phyloP scores from a whole-genome alignment of 805 yeast species.

The Candida glaebosa region DNA sequence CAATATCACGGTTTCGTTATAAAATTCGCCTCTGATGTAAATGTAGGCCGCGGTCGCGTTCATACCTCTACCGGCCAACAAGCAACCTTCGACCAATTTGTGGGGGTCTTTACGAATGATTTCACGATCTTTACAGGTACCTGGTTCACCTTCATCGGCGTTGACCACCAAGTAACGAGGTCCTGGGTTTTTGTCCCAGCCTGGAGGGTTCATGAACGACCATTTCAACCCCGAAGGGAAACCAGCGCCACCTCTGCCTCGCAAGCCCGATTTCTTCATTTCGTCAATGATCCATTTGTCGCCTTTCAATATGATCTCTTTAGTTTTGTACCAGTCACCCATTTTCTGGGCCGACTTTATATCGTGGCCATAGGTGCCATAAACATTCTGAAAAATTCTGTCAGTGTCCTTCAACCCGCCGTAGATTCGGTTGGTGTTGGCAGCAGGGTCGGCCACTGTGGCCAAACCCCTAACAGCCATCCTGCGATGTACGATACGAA shows the following conservation, averaged over 20 bases:
- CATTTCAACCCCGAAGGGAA: constrained; percentile 89
- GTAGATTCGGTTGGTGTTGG: constrained; percentile 50
- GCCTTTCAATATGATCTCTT: constrained; percentile 78
- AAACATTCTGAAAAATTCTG: constrained; percentile 82
- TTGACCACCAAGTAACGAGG: constrained; percentile 86
- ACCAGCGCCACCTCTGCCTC: constrained; percentile 95
- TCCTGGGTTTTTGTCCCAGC: constrained; percentile 89
- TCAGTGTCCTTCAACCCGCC: constrained; percentile 83
- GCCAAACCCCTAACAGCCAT: constrained; percentile 32
- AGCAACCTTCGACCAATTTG: constrained; percentile 88
- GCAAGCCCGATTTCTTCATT: constrained; percentile 76
- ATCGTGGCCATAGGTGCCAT: constrained; percentile 72
- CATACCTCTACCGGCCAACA: constrained; percentile 87
- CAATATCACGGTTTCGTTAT: constrained; percentile 69
- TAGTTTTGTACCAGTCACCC: constrained; percentile 93
- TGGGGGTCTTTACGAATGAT: constrained; percentile 90
- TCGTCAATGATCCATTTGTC: constrained; percentile 89
- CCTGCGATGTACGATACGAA: constrained; percentile 31
- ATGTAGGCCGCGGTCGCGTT: constrained; percentile 91
- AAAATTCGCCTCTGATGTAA: constrained; percentile 88
- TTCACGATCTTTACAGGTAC: constrained; percentile 90
- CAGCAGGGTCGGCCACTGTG: constrained; percentile 45
- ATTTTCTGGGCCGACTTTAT: constrained; percentile 68
- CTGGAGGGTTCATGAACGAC: constrained; percentile 95
- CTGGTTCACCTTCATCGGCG: constrained; percentile 95